Evolutionary conservation across 2,329 filamentous ascomycete genomes (phyloP).

Genomic region (Aspergillus flavus): DNA sequence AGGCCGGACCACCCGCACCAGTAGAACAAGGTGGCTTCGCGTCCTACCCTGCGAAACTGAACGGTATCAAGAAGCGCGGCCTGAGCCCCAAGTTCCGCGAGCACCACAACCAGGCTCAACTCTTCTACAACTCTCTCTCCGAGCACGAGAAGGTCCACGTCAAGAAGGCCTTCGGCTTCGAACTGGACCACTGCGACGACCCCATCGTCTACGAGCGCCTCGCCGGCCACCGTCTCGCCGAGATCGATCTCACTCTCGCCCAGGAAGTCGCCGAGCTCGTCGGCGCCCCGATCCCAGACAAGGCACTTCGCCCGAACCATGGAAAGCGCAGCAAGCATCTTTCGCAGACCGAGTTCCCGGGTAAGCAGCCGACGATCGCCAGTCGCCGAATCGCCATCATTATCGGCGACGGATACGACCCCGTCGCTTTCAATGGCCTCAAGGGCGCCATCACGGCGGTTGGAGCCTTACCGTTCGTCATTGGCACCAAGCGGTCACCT

Average conservation of each 20-base stretch:
- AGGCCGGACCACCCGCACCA: conserved; percentile 64
- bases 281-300: conserved; percentile 63
- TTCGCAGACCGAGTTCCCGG: conserved; percentile 66
- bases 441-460: conserved; percentile 64
- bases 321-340: conserved; percentile 67
- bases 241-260: conserved; percentile 72
- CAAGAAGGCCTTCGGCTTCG: conserved; percentile 41
- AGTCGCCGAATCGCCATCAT: conserved; percentile 74
- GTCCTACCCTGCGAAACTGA: conserved; percentile 67
- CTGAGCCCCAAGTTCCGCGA: conserved; percentile 49
- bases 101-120: conserved; percentile 40
- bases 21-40: conserved; percentile 67
- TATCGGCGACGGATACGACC: conserved; percentile 76
- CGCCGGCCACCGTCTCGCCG: conserved; percentile 62
- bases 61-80: conserved; percentile 68
- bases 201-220: conserved; percentile 75
- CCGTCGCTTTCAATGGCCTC: conserved; percentile 65
- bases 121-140: conserved; percentile 41
- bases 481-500: conserved; percentile 67
- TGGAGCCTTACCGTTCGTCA: conserved; percentile 70
- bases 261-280: conserved; percentile 71
- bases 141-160: conserved; percentile 39
- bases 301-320: conserved; percentile 61
- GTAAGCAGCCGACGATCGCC: conserved; percentile 66
- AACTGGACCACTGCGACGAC: conserved; percentile 66